Percentiles rank a stretch among this genome's conserved stretches.
Evolutionary conservation across 495 filamentous ascomycete species (phyloP).

Genomic region (Daldinia caldariorum): DNA sequence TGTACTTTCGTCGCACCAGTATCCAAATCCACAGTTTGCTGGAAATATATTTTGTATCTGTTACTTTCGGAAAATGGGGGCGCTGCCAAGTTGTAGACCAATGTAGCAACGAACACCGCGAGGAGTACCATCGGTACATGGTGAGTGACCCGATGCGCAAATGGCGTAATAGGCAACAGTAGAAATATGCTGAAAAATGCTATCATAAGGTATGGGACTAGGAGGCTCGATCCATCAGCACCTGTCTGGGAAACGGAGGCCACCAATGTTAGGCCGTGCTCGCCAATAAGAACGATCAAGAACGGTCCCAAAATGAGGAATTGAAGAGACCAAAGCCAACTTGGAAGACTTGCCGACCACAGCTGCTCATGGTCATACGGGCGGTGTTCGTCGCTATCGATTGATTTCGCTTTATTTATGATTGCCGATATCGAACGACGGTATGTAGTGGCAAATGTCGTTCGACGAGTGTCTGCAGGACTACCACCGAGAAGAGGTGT

Average conservation of each 20-base stretch:
- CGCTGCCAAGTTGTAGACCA: constrained; percentile 86
- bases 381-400: constrained; percentile 37
- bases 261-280: constrained; percentile 77
- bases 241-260: constrained; percentile 81
- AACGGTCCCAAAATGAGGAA: constrained; percentile 84
- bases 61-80: constrained; percentile 86
- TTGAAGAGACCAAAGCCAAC: constrained; percentile 87
- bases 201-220: constrained; percentile 76
- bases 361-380: constrained; percentile 82
- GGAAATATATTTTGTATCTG: constrained; percentile 87
- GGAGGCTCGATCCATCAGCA: constrained; percentile 73
- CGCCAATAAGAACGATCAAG: constrained; percentile 74
- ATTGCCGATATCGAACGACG: constrained; percentile 57
- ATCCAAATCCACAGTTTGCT: constrained; percentile 82
- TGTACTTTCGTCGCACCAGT: constrained; percentile 72
- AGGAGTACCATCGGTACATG: constrained; percentile 83
- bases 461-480: constrained; percentile 59
- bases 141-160: constrained; percentile 85
- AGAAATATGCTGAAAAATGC: constrained; percentile 73
- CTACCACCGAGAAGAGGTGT: constrained; percentile 77
- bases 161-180: constrained; percentile 81
- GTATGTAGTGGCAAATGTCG: constrained; percentile 78
- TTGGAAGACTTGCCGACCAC: constrained; percentile 82
- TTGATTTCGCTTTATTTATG: constrained; percentile 47
- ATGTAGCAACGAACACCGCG: constrained; percentile 75